phyloP scores from a whole-genome alignment of 1,284 basidiomycete species.

The Pseudozyma thailandica region DNA sequence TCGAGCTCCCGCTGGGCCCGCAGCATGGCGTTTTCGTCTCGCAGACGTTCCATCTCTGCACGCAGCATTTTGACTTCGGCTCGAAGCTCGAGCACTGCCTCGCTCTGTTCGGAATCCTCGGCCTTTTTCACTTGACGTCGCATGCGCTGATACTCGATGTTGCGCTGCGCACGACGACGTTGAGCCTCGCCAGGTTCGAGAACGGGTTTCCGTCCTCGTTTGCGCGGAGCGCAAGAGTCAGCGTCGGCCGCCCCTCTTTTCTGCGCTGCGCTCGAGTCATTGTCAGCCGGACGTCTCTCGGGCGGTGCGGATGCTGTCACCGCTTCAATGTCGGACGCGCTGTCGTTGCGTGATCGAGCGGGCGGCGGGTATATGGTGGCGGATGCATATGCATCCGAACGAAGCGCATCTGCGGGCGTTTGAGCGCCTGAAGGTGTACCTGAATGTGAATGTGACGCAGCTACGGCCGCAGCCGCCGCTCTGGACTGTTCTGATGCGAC shows the following conservation, averaged over 20 bases:
- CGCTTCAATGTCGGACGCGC: conserved; percentile 1
- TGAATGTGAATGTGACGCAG: conserved; percentile 33
- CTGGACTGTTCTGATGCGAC: conserved; percentile 43
- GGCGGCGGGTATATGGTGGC: neutral
- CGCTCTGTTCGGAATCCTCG: conserved; percentile 41
- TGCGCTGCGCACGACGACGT: conserved; percentile 36
- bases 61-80: conserved; percentile 57
- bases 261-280: neutral
- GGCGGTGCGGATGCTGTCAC: conserved; percentile 1
- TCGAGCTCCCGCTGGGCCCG: conserved; percentile 53
- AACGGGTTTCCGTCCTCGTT: conserved; percentile 35
- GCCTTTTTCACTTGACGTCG: conserved; percentile 42
- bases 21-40: conserved; percentile 57
- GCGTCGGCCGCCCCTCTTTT: no score
- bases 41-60: conserved; percentile 53
- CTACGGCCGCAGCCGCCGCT: conserved; percentile 41
- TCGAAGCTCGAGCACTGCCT: conserved; percentile 46
- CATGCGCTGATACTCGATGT: conserved; percentile 47
- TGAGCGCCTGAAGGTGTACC: conserved; percentile 40
- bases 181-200: conserved; percentile 34
- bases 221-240: conserved; percentile 19
- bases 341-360: neutral
- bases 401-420: conserved; percentile 19
- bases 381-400: neutral
- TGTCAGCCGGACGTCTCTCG: neutral